Conservation (phyloP, 2,329 filamentous ascomycete genomes). For the Botryotinia narcissicola region DNA sequence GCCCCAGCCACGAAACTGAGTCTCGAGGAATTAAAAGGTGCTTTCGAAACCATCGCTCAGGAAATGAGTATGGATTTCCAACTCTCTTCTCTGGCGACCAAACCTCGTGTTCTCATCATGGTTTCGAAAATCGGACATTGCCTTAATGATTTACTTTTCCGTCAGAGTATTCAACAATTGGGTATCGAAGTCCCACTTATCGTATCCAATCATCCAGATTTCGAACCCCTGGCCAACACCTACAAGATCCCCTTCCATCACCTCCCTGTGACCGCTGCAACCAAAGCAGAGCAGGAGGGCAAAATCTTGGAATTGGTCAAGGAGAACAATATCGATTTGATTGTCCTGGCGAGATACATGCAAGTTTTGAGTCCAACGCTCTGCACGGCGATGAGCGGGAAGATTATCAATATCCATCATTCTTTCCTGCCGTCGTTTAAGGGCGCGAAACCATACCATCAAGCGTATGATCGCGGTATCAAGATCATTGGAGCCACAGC, state of each 20-base stretch:
- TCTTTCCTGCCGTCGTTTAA: slow-evolving; percentile 85
- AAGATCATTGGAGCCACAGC: slow-evolving; percentile 87
- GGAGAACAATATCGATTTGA: slow-evolving; percentile 69
- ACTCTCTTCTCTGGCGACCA: slow-evolving; percentile 64
- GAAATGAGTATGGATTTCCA: slow-evolving; percentile 70
- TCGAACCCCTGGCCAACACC: slow-evolving; percentile 62
- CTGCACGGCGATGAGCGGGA: slow-evolving; percentile 75
- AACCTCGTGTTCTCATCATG: slow-evolving; percentile 80
- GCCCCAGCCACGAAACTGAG: slow-evolving; percentile 39
- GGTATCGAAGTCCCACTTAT: slow-evolving; percentile 71
- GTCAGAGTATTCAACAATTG: slow-evolving; percentile 70
- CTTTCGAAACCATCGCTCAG: slow-evolving; percentile 60
- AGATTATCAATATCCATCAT: slow-evolving; percentile 92
- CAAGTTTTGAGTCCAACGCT: slow-evolving; percentile 75
- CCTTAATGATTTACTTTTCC: slow-evolving; percentile 79
- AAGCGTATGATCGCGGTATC: slow-evolving; percentile 80
- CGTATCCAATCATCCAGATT: slow-evolving; percentile 80
- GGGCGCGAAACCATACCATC: slow-evolving; percentile 84
- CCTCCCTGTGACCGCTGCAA: slow-evolving; percentile 75
- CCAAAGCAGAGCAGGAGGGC: slow-evolving; percentile 70
- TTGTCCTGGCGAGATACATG: slow-evolving; percentile 85
- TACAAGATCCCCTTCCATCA: slow-evolving; percentile 80
- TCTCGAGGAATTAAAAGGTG: slow-evolving; percentile 49
- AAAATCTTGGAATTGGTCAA: slow-evolving; percentile 68
- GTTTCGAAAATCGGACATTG: slow-evolving; percentile 87